phyloP scores from a whole-genome alignment of 345 rosid genomes.

The Aquilaria malaccensis region DNA sequence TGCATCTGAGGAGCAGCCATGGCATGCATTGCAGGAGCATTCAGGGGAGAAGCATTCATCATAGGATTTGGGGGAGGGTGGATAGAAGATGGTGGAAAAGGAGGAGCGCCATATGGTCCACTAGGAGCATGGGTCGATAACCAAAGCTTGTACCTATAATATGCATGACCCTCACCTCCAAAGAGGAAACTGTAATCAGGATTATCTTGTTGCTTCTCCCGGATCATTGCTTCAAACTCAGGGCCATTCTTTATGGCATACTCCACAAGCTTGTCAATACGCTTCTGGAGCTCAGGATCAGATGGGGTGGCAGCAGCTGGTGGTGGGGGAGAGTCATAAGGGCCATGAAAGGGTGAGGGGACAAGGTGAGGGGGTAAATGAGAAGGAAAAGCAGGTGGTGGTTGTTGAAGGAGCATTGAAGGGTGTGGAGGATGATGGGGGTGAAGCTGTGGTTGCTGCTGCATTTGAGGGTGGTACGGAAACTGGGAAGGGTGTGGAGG shows the following conservation, averaged over 20 bases:
- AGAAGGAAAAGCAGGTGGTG: slow-evolving; percentile 52
- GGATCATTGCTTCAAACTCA: slow-evolving; percentile 93
- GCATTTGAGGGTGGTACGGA: slow-evolving; percentile 79
- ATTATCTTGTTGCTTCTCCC: slow-evolving; percentile 90
- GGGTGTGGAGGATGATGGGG: slow-evolving; percentile 53
- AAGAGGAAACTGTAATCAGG: slow-evolving; percentile 85
- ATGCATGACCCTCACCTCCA: slow-evolving; percentile 91
- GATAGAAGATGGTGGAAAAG: slow-evolving; percentile 42
- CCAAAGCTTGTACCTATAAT: slow-evolving; percentile 86
- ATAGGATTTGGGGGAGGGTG: slow-evolving; percentile 70
- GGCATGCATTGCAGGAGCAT: slow-evolving; percentile 38
- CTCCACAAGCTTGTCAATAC: slow-evolving; percentile 96
- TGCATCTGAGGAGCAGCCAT: slow-evolving; percentile 63
- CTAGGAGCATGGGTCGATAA: slow-evolving; percentile 52
- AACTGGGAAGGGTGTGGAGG: slow-evolving; percentile 81
- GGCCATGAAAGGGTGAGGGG: slow-evolving; percentile 60
- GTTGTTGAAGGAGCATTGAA: slow-evolving; percentile 72
- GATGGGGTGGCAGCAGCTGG: slow-evolving; percentile 74
- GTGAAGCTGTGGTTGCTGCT: slow-evolving; percentile 54
- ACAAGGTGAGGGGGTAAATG: slow-evolving; percentile 59
- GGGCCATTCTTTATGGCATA: slow-evolving; percentile 89
- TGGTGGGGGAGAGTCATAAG: slow-evolving; percentile 64
- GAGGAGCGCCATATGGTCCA: slow-evolving; percentile 55
- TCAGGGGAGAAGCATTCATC: slow-evolving; percentile 42
- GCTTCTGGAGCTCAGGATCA: slow-evolving; percentile 92